Evolutionary conservation across 179 eudicot genomes (phyloP), one percentile per base, ranked within the genome.

Genomic region (Nepenthes alata): DNA sequence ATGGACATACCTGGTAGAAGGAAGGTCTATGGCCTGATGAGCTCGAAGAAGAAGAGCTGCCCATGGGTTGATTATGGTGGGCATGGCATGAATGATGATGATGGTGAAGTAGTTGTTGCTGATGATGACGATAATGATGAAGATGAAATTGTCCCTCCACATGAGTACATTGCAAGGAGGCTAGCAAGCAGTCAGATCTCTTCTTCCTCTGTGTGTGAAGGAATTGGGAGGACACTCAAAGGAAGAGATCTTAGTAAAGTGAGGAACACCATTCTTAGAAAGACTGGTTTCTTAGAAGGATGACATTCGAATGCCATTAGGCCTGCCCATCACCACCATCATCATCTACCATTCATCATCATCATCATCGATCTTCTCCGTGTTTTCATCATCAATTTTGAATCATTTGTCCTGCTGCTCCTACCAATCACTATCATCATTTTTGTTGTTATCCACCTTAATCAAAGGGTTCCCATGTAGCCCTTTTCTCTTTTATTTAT

Each of bases 211-310:
- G 85, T 87, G 68, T 80, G 77, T 59, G 90, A 84, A 77, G 90
- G 90, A 7, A 68, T 80, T 67, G 90, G 90, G 3, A 82, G 90
- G 69, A 87, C 89, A 41, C 89, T 87, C 48, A 87, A 87, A 69
- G 95, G 95, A 3, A 84, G 90, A 74, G 90, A 87, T 65, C 85
- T 87, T 51, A 78, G 89, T 67, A 82, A 73, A 66, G 74, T 87
- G 1, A 80, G 95, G 55, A 82, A 87, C 74, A 76, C 85, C 55
- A 79, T 87, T 74, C 70, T 87, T 37, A 76, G 78, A 15, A 82
- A 87, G 60, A 87, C 95, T 60, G 95, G 95, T 59, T 87, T 87
- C 61, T 60, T 86, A 1, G 94, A 86, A 71, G 57, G 47, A 67
- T 48, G 13, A 11, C 2, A 14, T 13, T 41, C 8, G 45, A 41